Conservation (phyloP, 805 yeast genomes). For the Yamadazyma ubonensis region DNA sequence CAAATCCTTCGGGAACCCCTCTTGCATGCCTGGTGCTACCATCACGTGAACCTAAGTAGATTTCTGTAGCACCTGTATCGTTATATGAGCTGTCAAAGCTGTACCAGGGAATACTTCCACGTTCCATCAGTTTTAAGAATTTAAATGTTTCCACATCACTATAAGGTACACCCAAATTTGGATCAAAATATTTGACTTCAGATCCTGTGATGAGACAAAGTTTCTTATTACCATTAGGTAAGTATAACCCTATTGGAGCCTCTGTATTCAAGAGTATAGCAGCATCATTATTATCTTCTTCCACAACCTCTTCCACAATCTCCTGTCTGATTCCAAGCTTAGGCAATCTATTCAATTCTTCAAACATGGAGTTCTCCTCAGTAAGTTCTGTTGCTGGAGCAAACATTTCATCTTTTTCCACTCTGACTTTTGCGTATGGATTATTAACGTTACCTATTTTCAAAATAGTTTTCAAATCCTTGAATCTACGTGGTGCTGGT, state of each 20-base stretch:
- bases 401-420: conserved; percentile 34
- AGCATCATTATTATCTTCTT: conserved; percentile 31
- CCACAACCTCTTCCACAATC: conserved; percentile 45
- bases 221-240: conserved; percentile 67
- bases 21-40: conserved; percentile 69
- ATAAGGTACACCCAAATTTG: conserved; percentile 84
- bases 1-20: conserved; percentile 88
- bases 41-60: conserved; percentile 43
- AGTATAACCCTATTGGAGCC: conserved; percentile 71
- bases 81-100: conserved; percentile 49
- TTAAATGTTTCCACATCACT: conserved; percentile 78
- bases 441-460: conserved; percentile 40
- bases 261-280: conserved; percentile 54
- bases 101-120: conserved; percentile 54
- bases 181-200: conserved; percentile 83
- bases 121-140: conserved; percentile 50
- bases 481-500: conserved; percentile 53
- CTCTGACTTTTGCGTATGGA: conserved; percentile 34
- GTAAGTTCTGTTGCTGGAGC: conserved; percentile 32
- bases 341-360: conserved; percentile 50
- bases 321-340: conserved; percentile 58
- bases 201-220: conserved; percentile 74
- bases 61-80: conserved; percentile 48
- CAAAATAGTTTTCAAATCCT: conserved; percentile 52
- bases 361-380: conserved; percentile 40